Conservation (phyloP, 495 filamentous ascomycete species). For the Penicillium fimorum region DNA sequence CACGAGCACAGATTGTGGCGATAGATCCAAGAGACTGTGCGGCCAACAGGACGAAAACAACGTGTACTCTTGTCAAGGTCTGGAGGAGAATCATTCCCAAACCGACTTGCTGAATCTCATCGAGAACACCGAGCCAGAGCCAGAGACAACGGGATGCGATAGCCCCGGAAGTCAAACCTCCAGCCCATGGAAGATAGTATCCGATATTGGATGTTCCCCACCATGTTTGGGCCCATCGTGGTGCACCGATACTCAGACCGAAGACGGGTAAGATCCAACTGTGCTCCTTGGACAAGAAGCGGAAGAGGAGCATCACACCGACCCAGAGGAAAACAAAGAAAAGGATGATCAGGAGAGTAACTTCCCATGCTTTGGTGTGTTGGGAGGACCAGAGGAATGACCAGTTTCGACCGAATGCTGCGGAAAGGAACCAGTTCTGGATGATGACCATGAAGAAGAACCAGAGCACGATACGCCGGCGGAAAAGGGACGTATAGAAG, state of each 20-base stretch:
- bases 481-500: constrained; percentile 45
- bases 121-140: constrained; percentile 65
- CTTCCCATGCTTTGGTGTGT: constrained; percentile 51
- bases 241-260: constrained; percentile 61
- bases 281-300: constrained; percentile 51
- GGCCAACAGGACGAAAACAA: constrained; percentile 53
- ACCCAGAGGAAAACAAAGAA: constrained; percentile 63
- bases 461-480: constrained; percentile 57
- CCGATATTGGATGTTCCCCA: constrained; percentile 60
- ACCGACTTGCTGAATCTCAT: constrained; percentile 61
- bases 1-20: constrained; percentile 58
- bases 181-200: constrained; percentile 58
- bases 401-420: constrained; percentile 64
- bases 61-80: constrained; percentile 60
- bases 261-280: constrained; percentile 67
- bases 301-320: constrained; percentile 46
- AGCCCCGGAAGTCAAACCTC: constrained; percentile 46
- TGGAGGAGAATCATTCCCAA: constrained; percentile 65
- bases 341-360: constrained; percentile 51
- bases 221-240: constrained; percentile 65
- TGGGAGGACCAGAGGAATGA: constrained; percentile 55
- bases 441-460: constrained; percentile 58
- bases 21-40: constrained; percentile 56
- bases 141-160: constrained; percentile 55
- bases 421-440: constrained; percentile 66